phyloP scores from a whole-genome alignment of 192 early-diverging fungal species.

The Podila horticola region DNA sequence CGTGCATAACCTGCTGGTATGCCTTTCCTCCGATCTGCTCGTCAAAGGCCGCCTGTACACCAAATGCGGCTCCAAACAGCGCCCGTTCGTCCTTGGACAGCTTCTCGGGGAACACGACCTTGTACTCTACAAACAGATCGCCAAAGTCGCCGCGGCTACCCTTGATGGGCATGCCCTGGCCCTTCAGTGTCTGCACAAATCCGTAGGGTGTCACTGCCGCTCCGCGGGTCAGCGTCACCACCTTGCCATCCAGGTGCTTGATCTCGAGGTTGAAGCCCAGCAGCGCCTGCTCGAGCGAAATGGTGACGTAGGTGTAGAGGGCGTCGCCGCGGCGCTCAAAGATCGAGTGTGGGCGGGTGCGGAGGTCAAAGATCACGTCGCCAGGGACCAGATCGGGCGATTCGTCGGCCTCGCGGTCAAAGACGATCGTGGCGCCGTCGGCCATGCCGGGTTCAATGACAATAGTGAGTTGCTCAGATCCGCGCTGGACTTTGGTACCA shows the following conservation, averaged over 20 bases:
- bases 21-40: constrained; percentile 10
- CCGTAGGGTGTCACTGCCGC: constrained; percentile 67
- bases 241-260: constrained; percentile 82
- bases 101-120: constrained; percentile 77
- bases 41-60: constrained; percentile 21
- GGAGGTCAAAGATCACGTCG: constrained; percentile 83
- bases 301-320: constrained; percentile 80
- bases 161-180: constrained; percentile 90
- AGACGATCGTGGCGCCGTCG: constrained; percentile 66
- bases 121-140: constrained; percentile 90
- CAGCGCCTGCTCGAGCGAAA: constrained; percentile 82
- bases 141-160: constrained; percentile 69
- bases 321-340: constrained; percentile 83
- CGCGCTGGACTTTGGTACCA: constrained; percentile 88
- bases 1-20: constrained; percentile 37
- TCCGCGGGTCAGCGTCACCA: constrained; percentile 72
- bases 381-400: constrained; percentile 90
- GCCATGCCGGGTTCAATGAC: constrained; percentile 86
- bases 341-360: constrained; percentile 71
- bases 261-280: constrained; percentile 82
- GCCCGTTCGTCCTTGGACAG: constrained; percentile 27
- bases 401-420: constrained; percentile 94
- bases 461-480: constrained; percentile 81
- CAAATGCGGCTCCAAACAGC: constrained; percentile 23
- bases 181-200: constrained; percentile 80